phyloP scores from a whole-genome alignment of 2,329 filamentous ascomycete species.

The Hypoxylon sp. region DNA sequence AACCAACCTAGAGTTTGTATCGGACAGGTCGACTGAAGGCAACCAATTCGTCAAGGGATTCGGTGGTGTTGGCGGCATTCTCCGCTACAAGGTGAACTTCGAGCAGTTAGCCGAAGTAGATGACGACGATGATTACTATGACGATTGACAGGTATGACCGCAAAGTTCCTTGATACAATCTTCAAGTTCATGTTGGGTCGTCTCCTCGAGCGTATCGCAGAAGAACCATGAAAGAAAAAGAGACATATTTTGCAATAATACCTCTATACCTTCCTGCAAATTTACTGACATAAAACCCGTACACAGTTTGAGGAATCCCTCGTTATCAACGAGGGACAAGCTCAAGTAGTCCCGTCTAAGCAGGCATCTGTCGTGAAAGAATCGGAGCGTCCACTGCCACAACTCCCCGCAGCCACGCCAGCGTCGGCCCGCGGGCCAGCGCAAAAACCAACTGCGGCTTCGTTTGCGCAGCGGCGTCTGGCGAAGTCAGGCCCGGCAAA shows the following conservation, averaged over 20 bases:
- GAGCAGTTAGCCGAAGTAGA: constrained; percentile 94
- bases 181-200: constrained; percentile 26
- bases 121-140: constrained; percentile 94
- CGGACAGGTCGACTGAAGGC: constrained; percentile 95
- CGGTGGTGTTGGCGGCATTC: constrained; percentile 95
- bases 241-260: constrained; percentile 1
- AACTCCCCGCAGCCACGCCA: constrained; percentile 57
- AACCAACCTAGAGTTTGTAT: constrained; percentile 95
- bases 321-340: constrained; percentile 86
- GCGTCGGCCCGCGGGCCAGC: constrained; percentile 44
- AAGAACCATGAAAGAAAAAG: constrained; percentile 45
- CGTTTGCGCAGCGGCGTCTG: constrained; percentile 60
- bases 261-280: constrained; percentile 23
- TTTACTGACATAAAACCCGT: constrained; percentile 81
- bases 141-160: constrained; percentile 60
- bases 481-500: constrained; percentile 60
- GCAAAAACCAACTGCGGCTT: constrained; percentile 51
- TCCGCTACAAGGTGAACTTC: constrained; percentile 99
- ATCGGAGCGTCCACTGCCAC: constrained; percentile 56
- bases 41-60: constrained; percentile 99
- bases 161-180: constrained; percentile 27
- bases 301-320: constrained; percentile 73
- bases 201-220: constrained; percentile 16
- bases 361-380: constrained; percentile 55
- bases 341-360: constrained; percentile 68